A percentile compares a stretch with the other conserved stretches of the same genome.
These are phyloP conservation scores for Pyropia haitanensis DNA, from an alignment of 23 red algal species.

Conservation along the genomic window DNA sequence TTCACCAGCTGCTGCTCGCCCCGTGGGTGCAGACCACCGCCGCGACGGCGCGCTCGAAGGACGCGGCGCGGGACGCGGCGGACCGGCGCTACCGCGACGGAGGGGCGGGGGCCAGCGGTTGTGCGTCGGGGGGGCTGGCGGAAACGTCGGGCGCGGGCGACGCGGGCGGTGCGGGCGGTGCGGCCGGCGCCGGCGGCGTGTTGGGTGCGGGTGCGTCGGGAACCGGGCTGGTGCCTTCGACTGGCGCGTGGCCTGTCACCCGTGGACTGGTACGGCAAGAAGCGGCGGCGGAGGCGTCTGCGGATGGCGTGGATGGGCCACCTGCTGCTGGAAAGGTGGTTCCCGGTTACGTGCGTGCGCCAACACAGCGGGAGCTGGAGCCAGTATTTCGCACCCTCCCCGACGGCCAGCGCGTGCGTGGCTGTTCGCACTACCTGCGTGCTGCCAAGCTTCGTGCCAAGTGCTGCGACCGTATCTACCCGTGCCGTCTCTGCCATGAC, in stretches of 20 bases:
- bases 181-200: too few relatives aligned
- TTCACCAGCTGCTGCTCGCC: constrained; percentile 88
- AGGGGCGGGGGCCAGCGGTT: too few relatives aligned
- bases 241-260: too few relatives aligned
- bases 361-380: too few relatives aligned
- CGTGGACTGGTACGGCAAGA: too few relatives aligned
- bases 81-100: too few relatives aligned
- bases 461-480: constrained; percentile 76
- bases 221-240: too few relatives aligned
- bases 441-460: constrained; percentile 56
- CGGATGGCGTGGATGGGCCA: neutral
- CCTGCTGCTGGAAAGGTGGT: neutral
- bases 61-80: too few relatives aligned
- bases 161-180: constrained; percentile 10
- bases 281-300: constrained; percentile 7
- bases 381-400: constrained; percentile 7
- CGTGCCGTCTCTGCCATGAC: constrained; percentile 96
- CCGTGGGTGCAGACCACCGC: constrained; percentile 43
- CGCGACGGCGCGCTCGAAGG: too few relatives aligned
- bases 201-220: too few relatives aligned
- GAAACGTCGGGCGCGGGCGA: neutral
- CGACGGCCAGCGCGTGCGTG: constrained; percentile 24
- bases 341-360: too few relatives aligned
- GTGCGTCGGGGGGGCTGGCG: neutral
- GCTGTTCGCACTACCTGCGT: constrained; percentile 83